Evolutionary conservation across 192 early-diverging fungal species (phyloP).

Genomic region (Coemansia sp.): DNA sequence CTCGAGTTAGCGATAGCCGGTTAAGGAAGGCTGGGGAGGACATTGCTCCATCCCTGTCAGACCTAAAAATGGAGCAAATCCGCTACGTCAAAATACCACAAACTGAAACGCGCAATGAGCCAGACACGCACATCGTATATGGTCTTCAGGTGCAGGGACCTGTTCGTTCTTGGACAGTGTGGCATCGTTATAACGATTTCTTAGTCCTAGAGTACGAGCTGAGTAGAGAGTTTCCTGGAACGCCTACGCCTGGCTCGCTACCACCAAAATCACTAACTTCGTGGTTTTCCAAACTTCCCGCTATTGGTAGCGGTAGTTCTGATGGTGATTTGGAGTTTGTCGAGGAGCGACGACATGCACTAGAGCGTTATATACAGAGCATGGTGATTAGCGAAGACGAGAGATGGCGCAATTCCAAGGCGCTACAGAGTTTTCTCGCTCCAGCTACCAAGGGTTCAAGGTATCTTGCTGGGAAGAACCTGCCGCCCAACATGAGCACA

Average conservation of each 20-base stretch:
- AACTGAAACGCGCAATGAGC: slow-evolving; percentile 41
- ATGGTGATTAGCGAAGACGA: slow-evolving; percentile 72
- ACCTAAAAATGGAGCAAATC: slow-evolving; percentile 45
- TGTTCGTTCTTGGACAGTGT: slow-evolving; percentile 82
- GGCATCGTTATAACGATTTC: slow-evolving; percentile 85
- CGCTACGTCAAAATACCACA: slow-evolving; percentile 52
- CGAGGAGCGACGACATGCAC: slow-evolving; percentile 71
- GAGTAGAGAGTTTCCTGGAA: slow-evolving; percentile 63
- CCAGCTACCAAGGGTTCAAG: slow-evolving; percentile 36
- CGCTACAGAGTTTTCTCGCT: slow-evolving; percentile 75
- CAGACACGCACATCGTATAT: slow-evolving; percentile 66
- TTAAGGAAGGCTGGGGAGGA: background rate
- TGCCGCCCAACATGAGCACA: slow-evolving; percentile 11
- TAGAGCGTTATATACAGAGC: slow-evolving; percentile 76
- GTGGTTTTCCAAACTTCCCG: slow-evolving; percentile 39
- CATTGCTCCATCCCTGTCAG: background rate
- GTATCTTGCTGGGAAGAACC: slow-evolving; percentile 57
- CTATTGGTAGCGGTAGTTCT: slow-evolving; percentile 12
- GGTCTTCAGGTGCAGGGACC: slow-evolving; percentile 72
- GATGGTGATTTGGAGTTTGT: slow-evolving; percentile 38
- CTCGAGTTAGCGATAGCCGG: background rate
- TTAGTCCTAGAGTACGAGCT: slow-evolving; percentile 66
- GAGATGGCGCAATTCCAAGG: slow-evolving; percentile 69
- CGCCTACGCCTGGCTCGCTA: slow-evolving; percentile 61
- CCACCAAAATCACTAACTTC: slow-evolving; percentile 75